A percentile compares a stretch with the other conserved stretches of the same genome.
Evolutionary conservation across 805 yeast genomes (phyloP).

Genomic region (Isabelozyma gotoi): DNA sequence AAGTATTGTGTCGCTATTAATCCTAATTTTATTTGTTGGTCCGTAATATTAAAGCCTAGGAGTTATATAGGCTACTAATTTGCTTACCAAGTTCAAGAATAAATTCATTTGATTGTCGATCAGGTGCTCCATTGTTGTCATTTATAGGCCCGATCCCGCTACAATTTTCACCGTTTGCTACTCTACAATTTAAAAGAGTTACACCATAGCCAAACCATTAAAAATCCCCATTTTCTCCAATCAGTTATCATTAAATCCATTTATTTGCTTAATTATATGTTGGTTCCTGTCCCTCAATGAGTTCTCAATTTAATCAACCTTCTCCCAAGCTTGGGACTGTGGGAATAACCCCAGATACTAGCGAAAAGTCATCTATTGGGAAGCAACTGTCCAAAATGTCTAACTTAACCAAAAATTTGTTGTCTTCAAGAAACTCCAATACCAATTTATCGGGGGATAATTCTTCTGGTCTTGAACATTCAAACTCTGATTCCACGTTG

Average conservation of each 20-base stretch:
- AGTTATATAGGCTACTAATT: too few relatives aligned
- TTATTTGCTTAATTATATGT: background rate
- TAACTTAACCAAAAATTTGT: constrained; percentile 28
- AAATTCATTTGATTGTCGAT: too few relatives aligned
- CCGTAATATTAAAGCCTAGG: too few relatives aligned
- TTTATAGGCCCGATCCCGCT: too few relatives aligned
- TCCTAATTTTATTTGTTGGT: too few relatives aligned
- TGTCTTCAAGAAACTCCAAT: constrained; percentile 10
- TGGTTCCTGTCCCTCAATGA: constrained; percentile 1
- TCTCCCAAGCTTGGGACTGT: constrained; percentile 1
- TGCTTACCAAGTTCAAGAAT: too few relatives aligned
- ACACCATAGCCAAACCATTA: too few relatives aligned
- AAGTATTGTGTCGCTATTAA: too few relatives aligned
- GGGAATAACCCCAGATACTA: background rate
- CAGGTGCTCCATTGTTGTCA: too few relatives aligned
- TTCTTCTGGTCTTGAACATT: constrained; percentile 1
- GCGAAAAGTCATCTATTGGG: background rate
- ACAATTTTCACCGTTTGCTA: too few relatives aligned
- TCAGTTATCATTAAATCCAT: background rate
- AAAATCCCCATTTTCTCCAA: too few relatives aligned
- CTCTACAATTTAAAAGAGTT: too few relatives aligned
- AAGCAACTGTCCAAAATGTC: constrained; percentile 16
- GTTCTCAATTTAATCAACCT: constrained; percentile 4
- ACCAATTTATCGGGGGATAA: constrained; percentile 3
- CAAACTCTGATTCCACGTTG: background rate